Evolutionary conservation across 805 yeast species (phyloP), one percentile per base, ranked within the genome.

Genomic region (Ogataea zsoltii): DNA sequence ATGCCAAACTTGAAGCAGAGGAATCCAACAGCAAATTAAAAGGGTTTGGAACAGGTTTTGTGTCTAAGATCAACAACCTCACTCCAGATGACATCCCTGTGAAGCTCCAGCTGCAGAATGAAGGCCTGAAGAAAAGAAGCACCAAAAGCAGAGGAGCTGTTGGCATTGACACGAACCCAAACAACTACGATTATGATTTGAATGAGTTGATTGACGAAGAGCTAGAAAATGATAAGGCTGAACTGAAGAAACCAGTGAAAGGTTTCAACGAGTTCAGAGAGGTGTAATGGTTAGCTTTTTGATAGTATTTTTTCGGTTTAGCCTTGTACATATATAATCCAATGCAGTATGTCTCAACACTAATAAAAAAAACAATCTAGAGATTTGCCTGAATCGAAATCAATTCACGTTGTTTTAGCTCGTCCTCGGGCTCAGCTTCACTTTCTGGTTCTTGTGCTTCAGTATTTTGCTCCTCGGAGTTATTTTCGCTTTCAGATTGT

Each of bases 151-250:
- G 44, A n/a, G 31, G 23, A n/a, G 16, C 36, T 3, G 33, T 25
- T 4, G 33, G 10, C 10, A 10, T 38, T 7, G 57, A 57, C 41
- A 46, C 56, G 3, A 72, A 75, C 53, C 79, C 79, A 7, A 69
- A 72, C 50, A 58, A 51, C 2, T 76, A 64, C 57, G 81, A 76
- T 53, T 76, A 67, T 47, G 77, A 75, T 48, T 53, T 76, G 21
- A 72, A 76, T 48, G 79, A 75, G 12, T 60, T 76, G 40, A 75
- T 76, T 23, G 56, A 63, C 16, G 66, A 68, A 34, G 71, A 68
- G 44, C 45, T 54, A 11, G 54, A 44, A 17, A 55, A 53, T 4
- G 71, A 67, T 31, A 44, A 33, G 23, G 41, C 23, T 41, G 57
- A 44, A 40, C 46, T n/a, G 28, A 17, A 17, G 28, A 31, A 29